Evolutionary conservation across 177 flowering plant species (phyloP).

Genomic region (Vitis hybrid): DNA sequence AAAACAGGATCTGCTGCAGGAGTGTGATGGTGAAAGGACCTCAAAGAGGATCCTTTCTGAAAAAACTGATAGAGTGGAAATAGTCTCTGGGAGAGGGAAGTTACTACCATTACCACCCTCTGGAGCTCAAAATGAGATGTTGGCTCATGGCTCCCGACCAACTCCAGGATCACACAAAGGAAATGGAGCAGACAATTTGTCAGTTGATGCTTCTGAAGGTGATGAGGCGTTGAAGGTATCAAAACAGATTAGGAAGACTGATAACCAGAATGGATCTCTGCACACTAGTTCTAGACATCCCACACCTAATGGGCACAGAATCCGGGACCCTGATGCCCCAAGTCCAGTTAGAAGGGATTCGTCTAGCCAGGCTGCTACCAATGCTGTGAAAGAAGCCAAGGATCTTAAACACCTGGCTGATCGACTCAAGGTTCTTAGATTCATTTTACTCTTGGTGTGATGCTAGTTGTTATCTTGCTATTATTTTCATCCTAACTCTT

Average conservation of each 20-base stretch:
- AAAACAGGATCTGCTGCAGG: slow-evolving; percentile 25
- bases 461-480: not conserved
- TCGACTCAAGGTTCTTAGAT: slow-evolving; percentile 65
- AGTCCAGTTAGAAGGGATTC: slow-evolving; percentile 72
- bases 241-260: slow-evolving; percentile 39
- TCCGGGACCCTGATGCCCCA: slow-evolving; percentile 54
- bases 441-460: slow-evolving; percentile 4
- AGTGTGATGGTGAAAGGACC: slow-evolving; percentile 36
- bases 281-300: slow-evolving; percentile 34
- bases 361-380: slow-evolving; percentile 55
- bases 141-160: slow-evolving; percentile 17
- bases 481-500: not conserved
- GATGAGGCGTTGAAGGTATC: slow-evolving; percentile 37
- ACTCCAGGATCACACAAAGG: slow-evolving; percentile 35
- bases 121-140: slow-evolving; percentile 34
- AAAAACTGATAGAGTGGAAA: slow-evolving; percentile 32
- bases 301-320: slow-evolving; percentile 38
- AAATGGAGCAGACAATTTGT: slow-evolving; percentile 28
- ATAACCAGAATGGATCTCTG: slow-evolving; percentile 42
- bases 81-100: slow-evolving; percentile 31
- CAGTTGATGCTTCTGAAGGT: slow-evolving; percentile 36
- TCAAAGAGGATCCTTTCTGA: slow-evolving; percentile 31
- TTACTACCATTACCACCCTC: slow-evolving; percentile 34
- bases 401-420: slow-evolving; percentile 88
- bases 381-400: slow-evolving; percentile 83